Base-by-base conservation (phyloP, 2,329 filamentous ascomycete species). In the Chaetomium globosum region DNA sequence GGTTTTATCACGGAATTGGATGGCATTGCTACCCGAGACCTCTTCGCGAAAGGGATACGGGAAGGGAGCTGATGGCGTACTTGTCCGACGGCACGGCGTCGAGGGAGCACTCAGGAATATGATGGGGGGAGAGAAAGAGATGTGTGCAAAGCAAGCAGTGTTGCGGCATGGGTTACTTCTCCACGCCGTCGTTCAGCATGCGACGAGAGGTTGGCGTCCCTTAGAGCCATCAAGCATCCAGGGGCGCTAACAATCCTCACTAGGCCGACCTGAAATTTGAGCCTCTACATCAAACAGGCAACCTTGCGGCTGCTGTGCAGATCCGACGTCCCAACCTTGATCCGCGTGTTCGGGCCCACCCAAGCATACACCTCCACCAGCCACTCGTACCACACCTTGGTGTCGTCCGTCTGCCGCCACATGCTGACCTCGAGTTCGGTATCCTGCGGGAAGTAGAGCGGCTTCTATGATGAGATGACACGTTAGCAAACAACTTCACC, bases 331-430 rank as follows among this genome's bases (percentile, higher is more conserved):
- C 82, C 88, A 21, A 92, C 79, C 77, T 89, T 89, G 77, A 91
- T 81, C 63, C 88, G 81, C 70, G 81, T 80, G 48, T 82, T 81
- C n/a, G 83, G 83, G 0, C 84, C 84, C 58, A 86, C 78, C 80
- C 85, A 88, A 23, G 83, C 84, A 76, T 89, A 97, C 12, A 90
- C 91, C 77, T 98, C 95, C 2, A 97, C 89, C 67, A 95, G 83
- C 95, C 95, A 99, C 77, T 99, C 95, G 76, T 99, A 99, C 96
- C 95, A 99, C 8, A 99, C 95, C 76, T 91, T 96, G 46, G 90
- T 87, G 75, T 97, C 92, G 74, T 99, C 94, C 0, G 95, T 98
- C 78, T 96, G 91, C 59, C 95, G 86, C 91, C 93, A 97, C 88
- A 99, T 97, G 75, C 88, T 95, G 46, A 97, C 87, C 71, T 96